Evolutionary conservation across 2,329 filamentous ascomycete species (phyloP).

Genomic region (Aureobasidium sp.): DNA sequence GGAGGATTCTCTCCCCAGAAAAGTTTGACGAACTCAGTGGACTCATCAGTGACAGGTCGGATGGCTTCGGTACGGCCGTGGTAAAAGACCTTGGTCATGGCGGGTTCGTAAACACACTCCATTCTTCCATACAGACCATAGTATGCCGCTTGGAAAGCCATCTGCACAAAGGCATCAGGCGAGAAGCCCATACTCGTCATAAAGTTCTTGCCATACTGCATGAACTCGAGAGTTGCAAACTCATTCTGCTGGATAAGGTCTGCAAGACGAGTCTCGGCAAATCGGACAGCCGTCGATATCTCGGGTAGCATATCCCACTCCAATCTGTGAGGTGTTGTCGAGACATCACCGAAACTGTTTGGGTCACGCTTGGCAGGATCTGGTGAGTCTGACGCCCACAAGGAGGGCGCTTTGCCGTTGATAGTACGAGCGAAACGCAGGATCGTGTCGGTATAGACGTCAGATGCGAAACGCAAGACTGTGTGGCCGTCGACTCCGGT

Average conservation of each 20-base stretch:
- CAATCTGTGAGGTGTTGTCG: constrained; percentile 87
- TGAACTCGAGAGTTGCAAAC: constrained; percentile 85
- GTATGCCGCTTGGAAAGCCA: constrained; percentile 98
- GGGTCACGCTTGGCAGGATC: constrained; percentile 90
- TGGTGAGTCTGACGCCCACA: constrained; percentile 87
- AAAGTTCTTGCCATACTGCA: constrained; percentile 89
- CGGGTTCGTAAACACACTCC: constrained; percentile 94
- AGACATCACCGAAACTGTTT: constrained; percentile 85
- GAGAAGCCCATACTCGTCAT: constrained; percentile 97
- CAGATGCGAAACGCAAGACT: constrained; percentile 89
- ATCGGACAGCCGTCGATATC: constrained; percentile 81
- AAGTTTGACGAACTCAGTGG: constrained; percentile 79
- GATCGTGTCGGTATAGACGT: constrained; percentile 96
- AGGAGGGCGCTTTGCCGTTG: constrained; percentile 82
- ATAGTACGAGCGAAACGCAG: constrained; percentile 91
- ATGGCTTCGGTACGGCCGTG: constrained; percentile 95
- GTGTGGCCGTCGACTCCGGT: constrained; percentile 97
- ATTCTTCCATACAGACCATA: constrained; percentile 92
- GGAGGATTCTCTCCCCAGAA: constrained; percentile 92
- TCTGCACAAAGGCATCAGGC: constrained; percentile 94
- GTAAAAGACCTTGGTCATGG: constrained; percentile 92
- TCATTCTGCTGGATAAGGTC: constrained; percentile 96
- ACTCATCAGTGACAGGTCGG: constrained; percentile 74
- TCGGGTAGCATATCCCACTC: constrained; percentile 98
- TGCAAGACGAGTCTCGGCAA: constrained; percentile 88